phyloP scores from a whole-genome alignment of 805 yeast genomes.

The Saccharomycopsis malanga region DNA sequence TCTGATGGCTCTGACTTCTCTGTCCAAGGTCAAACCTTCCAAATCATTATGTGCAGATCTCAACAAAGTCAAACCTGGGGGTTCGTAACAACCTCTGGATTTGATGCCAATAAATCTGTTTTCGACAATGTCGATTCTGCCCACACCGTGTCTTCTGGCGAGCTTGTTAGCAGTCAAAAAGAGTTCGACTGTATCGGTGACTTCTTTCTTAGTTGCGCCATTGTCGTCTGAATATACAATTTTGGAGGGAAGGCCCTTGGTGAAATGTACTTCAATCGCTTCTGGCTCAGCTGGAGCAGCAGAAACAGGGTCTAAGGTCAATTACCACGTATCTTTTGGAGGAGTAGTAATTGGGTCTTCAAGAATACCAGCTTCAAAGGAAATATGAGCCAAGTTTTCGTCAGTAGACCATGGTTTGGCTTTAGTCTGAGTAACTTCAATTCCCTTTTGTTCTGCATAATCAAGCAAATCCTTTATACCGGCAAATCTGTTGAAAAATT shows the following conservation, averaged over 20 bases:
- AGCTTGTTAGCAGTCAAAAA: conserved; percentile 88
- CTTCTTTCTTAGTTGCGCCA: conserved; percentile 39
- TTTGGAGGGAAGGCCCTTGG: conserved; percentile 83
- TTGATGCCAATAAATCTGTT: conserved; percentile 98
- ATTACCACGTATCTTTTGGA: conserved; percentile 99
- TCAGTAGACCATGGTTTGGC: conserved; percentile 99
- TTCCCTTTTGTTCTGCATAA: conserved; percentile 85
- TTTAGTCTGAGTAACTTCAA: conserved; percentile 94
- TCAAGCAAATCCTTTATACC: conserved; percentile 95
- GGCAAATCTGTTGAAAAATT: conserved; percentile 87
- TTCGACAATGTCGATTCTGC: conserved; percentile 98
- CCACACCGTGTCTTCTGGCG: conserved; percentile 99
- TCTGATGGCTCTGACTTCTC: conserved; percentile 96
- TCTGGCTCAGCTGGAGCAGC: conserved; percentile 96
- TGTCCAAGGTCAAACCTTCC: conserved; percentile 94
- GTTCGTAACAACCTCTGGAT: conserved; percentile 99
- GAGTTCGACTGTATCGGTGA: conserved; percentile 85
- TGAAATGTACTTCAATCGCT: conserved; percentile 73
- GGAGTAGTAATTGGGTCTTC: conserved; percentile 99
- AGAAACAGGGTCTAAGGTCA: conserved; percentile 79
- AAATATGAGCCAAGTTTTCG: conserved; percentile 97
- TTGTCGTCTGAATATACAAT: conserved; percentile 57
- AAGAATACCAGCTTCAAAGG: conserved; percentile 97
- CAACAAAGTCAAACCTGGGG: conserved; percentile 94
- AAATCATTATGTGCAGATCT: conserved; percentile 92